Conservation (phyloP, 148 eudicot species). For the Polygonum aviculare region DNA sequence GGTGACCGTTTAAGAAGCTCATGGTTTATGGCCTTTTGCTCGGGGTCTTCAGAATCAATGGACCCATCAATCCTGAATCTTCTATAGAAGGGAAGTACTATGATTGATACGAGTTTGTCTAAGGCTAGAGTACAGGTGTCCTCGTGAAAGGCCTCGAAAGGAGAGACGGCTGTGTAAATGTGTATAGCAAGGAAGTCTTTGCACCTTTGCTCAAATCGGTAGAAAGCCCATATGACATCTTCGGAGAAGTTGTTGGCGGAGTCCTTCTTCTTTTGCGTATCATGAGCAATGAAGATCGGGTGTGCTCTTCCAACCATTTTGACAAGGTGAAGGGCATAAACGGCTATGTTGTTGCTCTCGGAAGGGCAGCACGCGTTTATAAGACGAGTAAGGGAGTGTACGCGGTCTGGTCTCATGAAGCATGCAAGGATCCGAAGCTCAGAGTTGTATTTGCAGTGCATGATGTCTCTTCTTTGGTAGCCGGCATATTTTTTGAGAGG, state of each 20-base stretch:
- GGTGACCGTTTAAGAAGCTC: conserved; percentile 43
- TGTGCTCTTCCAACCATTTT: conserved; percentile 41
- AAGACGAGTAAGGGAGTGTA: conserved; percentile 35
- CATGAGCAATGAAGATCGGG: conserved; percentile 27
- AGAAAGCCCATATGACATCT: conserved; percentile 33
- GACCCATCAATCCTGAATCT: conserved; percentile 38
- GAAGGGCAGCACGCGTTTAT: conserved; percentile 33
- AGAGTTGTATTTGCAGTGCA: conserved; percentile 17
- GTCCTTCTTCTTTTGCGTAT: conserved; percentile 20
- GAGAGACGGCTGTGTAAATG: conserved; percentile 40
- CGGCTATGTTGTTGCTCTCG: conserved; percentile 15
- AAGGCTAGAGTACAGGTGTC: conserved; percentile 54
- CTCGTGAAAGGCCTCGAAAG: conserved; percentile 46
- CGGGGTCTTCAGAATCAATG: conserved; percentile 21
- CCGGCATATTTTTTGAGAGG: conserved; percentile 44
- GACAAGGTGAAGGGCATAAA: conserved; percentile 38
- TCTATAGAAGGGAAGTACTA: conserved; percentile 60
- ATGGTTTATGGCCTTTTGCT: conserved; percentile 32
- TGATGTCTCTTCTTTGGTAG: conserved; percentile 25
- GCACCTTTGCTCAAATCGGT: conserved; percentile 11
- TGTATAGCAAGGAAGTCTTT: conserved; percentile 18
- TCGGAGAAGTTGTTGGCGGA: conserved; percentile 14
- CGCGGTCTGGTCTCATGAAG: conserved; percentile 38
- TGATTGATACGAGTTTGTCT: conserved; percentile 26
- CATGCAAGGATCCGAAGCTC: conserved; percentile 43